Evolutionary conservation across 352 stramenopile species (phyloP).

Genomic region (Pythium sp.): DNA sequence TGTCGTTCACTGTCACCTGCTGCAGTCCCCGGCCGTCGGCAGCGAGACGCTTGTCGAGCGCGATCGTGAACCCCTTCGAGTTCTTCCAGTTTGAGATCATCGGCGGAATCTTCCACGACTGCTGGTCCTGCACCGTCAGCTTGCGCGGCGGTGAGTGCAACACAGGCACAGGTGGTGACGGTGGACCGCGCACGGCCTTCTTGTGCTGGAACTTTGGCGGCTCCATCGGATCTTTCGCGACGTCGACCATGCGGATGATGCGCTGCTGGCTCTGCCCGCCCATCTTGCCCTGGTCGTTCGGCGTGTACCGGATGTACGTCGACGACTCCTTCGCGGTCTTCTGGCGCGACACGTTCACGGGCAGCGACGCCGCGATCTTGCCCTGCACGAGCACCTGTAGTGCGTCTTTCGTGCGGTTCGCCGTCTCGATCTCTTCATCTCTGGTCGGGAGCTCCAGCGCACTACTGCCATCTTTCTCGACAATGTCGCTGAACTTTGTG

Average conservation of each 20-base stretch:
- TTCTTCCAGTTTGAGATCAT: constrained; percentile 99
- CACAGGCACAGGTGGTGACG: constrained; percentile 90
- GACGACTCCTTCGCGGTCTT: constrained; percentile 87
- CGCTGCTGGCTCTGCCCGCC: constrained; percentile 78
- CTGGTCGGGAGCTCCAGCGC: constrained; percentile 36
- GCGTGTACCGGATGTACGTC: constrained; percentile 85
- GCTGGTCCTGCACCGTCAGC: constrained; percentile 91
- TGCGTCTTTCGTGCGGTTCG: constrained; percentile 75
- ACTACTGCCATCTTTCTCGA: constrained; percentile 84
- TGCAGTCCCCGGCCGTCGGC: constrained; percentile 96
- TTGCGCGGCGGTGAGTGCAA: constrained; percentile 92
- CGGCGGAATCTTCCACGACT: constrained; percentile 99
- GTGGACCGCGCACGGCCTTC: constrained; percentile 91
- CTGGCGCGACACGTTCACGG: constrained; percentile 78
- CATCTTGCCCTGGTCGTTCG: constrained; percentile 73
- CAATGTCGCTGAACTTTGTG: constrained; percentile 91
- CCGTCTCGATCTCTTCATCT: constrained; percentile 73
- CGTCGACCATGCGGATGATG: constrained; percentile 98
- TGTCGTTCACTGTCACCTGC: constrained; percentile 96
- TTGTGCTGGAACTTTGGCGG: constrained; percentile 99
- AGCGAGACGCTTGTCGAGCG: constrained; percentile 98
- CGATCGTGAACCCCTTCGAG: constrained; percentile 98
- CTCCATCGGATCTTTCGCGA: constrained; percentile 98
- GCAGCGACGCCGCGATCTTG: constrained; percentile 89
- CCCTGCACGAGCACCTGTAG: constrained; percentile 88